phyloP scores from a whole-genome alignment of 75 land plant species.

The Pseudotsuga menziesii region DNA sequence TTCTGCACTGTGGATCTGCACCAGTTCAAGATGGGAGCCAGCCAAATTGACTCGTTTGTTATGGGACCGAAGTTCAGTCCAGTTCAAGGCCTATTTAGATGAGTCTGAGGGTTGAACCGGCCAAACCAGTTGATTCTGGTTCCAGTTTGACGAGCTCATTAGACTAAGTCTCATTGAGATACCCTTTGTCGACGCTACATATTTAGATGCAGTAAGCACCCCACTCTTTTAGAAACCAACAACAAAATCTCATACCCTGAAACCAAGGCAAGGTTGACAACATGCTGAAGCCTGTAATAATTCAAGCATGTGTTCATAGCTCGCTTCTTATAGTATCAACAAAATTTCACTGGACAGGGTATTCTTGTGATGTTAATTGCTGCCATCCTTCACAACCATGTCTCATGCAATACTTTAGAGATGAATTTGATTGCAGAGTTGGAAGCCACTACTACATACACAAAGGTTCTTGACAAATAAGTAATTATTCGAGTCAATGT shows the following conservation, averaged over 20 bases:
- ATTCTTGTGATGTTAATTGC: not conserved
- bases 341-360: not conserved
- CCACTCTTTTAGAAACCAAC: too few relatives aligned
- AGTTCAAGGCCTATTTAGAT: too few relatives aligned
- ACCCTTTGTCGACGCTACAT: too few relatives aligned
- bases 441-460: slow-evolving; percentile 9
- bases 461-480: slow-evolving; percentile 2
- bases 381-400: slow-evolving; percentile 8
- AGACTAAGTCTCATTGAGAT: too few relatives aligned
- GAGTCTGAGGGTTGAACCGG: too few relatives aligned
- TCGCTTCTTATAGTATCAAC: not conserved
- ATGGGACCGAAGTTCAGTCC: too few relatives aligned
- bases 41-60: too few relatives aligned
- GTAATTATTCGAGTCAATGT: not conserved
- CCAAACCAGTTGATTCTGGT: too few relatives aligned
- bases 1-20: too few relatives aligned
- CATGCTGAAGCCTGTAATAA: not conserved
- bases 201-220: too few relatives aligned
- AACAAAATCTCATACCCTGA: not conserved
- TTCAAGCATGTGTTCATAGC: not conserved
- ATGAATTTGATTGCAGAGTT: slow-evolving; percentile 9
- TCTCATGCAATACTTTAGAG: not conserved
- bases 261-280: not conserved
- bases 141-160: too few relatives aligned
- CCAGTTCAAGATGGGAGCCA: too few relatives aligned